Evolutionary conservation across 176 grass and related monocot species (phyloP), one percentile per base, ranked within the genome.

Genomic region (Echinochloa phyllopogon): DNA sequence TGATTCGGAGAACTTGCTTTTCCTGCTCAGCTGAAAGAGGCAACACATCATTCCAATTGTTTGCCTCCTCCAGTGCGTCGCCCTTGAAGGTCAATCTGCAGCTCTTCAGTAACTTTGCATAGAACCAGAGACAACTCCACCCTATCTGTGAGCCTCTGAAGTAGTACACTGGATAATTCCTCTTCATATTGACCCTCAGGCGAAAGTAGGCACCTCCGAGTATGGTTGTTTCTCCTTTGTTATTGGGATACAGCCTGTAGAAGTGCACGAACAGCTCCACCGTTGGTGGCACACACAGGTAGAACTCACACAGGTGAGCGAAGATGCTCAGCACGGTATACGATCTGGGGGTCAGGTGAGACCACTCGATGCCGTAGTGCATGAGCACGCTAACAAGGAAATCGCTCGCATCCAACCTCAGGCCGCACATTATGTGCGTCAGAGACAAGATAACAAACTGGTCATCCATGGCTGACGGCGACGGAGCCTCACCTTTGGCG

Each of bases 401-500:
- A 38, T 75, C 49, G 72, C 72, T 75, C 16, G 49, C 72, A 13
- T 75, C 72, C 49, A 55, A 3, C 72, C 72, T 75, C 49, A 75
- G 49, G 27, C 72, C 72, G 17, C 49, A 75, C 33, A 38, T 55
- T 52, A 75, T 55, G 72, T 75, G 72, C 9, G 10, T 53, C 29
- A 55, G 29, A 21, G 72, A 75, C 17, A 75, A 49, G 72, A 75
- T 38, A 10, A 75, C 49, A n/a, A 55, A 55, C 49, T 39, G 48
- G 50, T 51, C 48, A 16, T 20, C 48, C 72, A 37, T 3, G 27
- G 8, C 13, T 16, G 48, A 51, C 5, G 18, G 49, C 18, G 2
- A 21, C 17, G 72, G 72, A 21, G 17, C 10, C 27, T 38, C 72
- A n/a, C 21, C 49, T n/a, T 38, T 75, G 49, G 10, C 2, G 29